A percentile compares a stretch with the other conserved stretches of the same genome.
Evolutionary conservation across 2,329 filamentous ascomycete species (phyloP).

Genomic region (Pestalotiopsis sp.): DNA sequence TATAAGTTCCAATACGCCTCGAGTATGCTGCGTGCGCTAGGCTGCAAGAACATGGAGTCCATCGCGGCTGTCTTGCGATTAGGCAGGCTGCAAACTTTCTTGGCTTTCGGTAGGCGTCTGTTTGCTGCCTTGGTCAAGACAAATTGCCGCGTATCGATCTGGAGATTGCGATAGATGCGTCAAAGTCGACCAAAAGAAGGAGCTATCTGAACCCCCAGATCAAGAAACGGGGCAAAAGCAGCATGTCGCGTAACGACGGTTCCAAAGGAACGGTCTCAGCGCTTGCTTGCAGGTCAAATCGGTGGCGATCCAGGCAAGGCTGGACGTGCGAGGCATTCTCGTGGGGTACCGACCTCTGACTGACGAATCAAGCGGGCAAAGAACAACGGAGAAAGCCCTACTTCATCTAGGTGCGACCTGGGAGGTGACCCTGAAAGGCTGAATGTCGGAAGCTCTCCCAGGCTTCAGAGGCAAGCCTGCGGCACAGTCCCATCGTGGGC

Average conservation of each 20-base stretch:
- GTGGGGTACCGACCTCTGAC: background rate
- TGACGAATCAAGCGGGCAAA: background rate
- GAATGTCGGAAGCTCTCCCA: background rate
- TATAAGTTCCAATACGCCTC: background rate
- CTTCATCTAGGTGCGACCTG: slow-evolving; percentile 1
- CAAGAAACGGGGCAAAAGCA: background rate
- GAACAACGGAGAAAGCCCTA: background rate
- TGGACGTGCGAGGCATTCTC: background rate
- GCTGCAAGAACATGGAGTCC: background rate
- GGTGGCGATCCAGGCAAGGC: background rate
- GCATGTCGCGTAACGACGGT: background rate
- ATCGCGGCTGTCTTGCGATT: background rate
- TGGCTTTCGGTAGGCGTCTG: background rate
- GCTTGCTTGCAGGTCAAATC: background rate
- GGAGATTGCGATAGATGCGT: background rate
- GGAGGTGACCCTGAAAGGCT: background rate
- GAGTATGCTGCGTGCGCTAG: background rate
- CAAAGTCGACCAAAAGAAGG: background rate
- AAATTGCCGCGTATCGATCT: background rate
- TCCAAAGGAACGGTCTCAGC: background rate
- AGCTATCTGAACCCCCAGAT: background rate
- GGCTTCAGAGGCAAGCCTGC: background rate
- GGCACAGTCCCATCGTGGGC: background rate
- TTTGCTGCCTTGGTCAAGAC: background rate
- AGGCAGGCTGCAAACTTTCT: background rate